phyloP scores from a whole-genome alignment of 768 basidiomycete species.

The Leccinum longicurvipes region DNA sequence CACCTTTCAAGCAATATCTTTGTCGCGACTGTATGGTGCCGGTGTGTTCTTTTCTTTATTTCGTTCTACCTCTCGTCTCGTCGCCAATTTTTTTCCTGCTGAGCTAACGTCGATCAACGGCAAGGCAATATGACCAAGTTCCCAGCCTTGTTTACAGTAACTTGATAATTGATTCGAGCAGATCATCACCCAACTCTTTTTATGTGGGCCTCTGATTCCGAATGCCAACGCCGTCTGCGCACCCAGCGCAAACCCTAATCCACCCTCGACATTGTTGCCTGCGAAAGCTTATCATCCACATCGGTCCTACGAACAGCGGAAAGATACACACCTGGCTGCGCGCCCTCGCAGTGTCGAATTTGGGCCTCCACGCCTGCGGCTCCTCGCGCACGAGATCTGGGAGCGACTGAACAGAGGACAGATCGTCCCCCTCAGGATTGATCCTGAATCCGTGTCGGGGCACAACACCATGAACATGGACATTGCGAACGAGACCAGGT shows the following conservation, averaged over 20 bases:
- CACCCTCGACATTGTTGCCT: conserved; percentile 38
- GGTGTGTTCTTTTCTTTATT: no score
- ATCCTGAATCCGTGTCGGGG: conserved; percentile 38
- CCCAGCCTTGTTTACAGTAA: no score
- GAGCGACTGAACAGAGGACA: conserved; percentile 86
- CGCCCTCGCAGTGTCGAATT: conserved; percentile 70
- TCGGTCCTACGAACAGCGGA: conserved; percentile 96
- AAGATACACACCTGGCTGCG: conserved; percentile 97
- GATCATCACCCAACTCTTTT: conserved; percentile 51
- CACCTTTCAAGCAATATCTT: no score
- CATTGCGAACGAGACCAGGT: conserved; percentile 18
- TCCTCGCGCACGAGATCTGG: conserved; percentile 95
- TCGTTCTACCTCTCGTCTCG: no score
- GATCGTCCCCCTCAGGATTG: conserved; percentile 70
- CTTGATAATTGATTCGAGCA: conserved; percentile 32
- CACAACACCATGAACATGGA: conserved; percentile 36
- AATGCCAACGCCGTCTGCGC: conserved; percentile 24
- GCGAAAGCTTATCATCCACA: conserved; percentile 88
- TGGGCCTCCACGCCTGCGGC: conserved; percentile 83
- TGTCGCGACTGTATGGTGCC: no score
- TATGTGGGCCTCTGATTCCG: conserved; percentile 47
- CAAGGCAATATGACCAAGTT: no score
- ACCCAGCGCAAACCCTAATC: conserved; percentile 23
- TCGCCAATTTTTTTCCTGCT: no score
- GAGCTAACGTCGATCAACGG: no score